A percentile compares a stretch with the other conserved stretches of the same genome.
phyloP scores from a whole-genome alignment of 208 protist species.

The Wallacemonas sp. region DNA sequence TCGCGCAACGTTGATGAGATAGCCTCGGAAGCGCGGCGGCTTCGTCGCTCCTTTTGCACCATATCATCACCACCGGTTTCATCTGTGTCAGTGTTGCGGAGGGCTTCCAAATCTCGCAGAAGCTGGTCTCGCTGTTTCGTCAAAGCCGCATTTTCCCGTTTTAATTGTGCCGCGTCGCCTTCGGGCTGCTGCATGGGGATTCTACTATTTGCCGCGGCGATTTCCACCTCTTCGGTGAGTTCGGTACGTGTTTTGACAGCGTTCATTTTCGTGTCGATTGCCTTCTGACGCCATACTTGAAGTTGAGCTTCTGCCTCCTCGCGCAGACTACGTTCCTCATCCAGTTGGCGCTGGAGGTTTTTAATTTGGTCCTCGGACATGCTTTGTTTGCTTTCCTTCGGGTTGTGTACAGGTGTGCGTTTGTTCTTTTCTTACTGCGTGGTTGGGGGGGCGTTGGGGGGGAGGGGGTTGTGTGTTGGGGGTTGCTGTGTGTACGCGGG shows the following conservation, averaged over 20 bases:
- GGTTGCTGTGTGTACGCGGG: neutral
- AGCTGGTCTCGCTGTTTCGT: constrained; percentile 16
- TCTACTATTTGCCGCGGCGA: constrained; percentile 9
- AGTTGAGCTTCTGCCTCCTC: constrained; percentile 17
- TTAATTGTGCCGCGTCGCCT: neutral
- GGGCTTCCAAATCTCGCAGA: constrained; percentile 6
- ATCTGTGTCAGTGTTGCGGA: neutral
- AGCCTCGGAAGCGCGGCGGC: constrained; percentile 19
- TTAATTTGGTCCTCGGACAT: constrained; percentile 15
- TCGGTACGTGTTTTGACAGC: constrained; percentile 11
- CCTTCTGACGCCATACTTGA: constrained; percentile 17
- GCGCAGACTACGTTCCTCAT: constrained; percentile 16
- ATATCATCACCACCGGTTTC: constrained; percentile 3
- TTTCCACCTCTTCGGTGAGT: constrained; percentile 6
- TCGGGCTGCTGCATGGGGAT: neutral
- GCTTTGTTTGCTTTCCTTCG: neutral
- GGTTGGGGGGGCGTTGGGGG: neutral
- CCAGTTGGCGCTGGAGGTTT: constrained; percentile 3
- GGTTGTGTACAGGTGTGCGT: neutral
- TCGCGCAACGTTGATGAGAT: constrained; percentile 14
- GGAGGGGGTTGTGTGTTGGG: neutral
- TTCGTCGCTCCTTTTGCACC: constrained; percentile 12
- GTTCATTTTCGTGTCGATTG: constrained; percentile 22
- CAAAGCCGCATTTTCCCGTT: constrained; percentile 14
- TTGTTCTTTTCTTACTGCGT: neutral